A percentile compares a stretch with the other conserved stretches of the same genome.
These are phyloP conservation scores for Boletus insuetus DNA, from an alignment of 768 basidiomycete genomes.

Conservation along the genomic window DNA sequence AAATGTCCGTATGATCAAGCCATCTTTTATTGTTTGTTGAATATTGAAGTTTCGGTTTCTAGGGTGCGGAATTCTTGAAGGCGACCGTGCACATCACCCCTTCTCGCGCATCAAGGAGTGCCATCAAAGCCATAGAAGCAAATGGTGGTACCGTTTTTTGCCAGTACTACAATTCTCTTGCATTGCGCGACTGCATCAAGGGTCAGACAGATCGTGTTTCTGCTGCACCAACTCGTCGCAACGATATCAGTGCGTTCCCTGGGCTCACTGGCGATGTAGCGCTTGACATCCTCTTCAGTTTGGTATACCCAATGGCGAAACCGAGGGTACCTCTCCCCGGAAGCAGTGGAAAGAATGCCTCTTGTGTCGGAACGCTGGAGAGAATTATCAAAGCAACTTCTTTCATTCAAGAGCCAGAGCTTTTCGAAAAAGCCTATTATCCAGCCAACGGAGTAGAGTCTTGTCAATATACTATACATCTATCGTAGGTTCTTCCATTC, in stretches of 20 bases:
- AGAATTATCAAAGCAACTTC: conserved; percentile 58
- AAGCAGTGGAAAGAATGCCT: conserved; percentile 57
- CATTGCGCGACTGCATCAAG: conserved; percentile 75
- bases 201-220: conserved; percentile 64
- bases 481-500: conserved; percentile 41
- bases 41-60: neutral
- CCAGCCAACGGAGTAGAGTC: conserved; percentile 19
- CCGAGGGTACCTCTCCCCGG: conserved; percentile 69
- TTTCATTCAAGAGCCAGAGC: conserved; percentile 43
- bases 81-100: conserved; percentile 75
- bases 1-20: conserved; percentile 49
- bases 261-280: neutral
- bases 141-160: conserved; percentile 83
- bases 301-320: conserved; percentile 78
- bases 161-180: conserved; percentile 87
- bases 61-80: conserved; percentile 69
- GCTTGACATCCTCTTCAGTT: conserved; percentile 38
- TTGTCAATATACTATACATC: conserved; percentile 14
- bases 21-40: neutral
- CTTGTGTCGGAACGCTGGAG: conserved; percentile 72
- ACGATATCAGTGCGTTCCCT: conserved; percentile 69
- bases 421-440: conserved; percentile 27
- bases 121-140: conserved; percentile 80
- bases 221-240: conserved; percentile 82
- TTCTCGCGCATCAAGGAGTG: conserved; percentile 82